These are phyloP conservation scores for Plasmodium relictum DNA, from an alignment of 169 alveolate genomes.

Conservation along the genomic window DNA sequence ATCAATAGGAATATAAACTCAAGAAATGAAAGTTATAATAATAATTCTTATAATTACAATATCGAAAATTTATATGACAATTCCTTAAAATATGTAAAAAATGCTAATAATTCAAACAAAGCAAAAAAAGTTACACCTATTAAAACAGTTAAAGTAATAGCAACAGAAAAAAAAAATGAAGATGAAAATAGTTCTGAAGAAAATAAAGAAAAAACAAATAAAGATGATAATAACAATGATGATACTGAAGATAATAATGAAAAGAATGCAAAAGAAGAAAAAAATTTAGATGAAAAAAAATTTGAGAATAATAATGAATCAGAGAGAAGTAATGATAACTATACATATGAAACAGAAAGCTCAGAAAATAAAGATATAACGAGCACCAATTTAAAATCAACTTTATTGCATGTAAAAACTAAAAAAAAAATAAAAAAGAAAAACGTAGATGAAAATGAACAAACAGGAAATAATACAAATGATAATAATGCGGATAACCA, in stretches of 20 bases:
- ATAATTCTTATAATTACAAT: constrained; percentile 40
- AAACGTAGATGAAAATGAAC: constrained; percentile 17
- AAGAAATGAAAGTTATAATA: neutral
- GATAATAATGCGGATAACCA: constrained; percentile 1
- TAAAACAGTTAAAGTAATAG: constrained; percentile 71
- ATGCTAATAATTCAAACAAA: constrained; percentile 51
- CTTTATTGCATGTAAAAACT: constrained; percentile 45
- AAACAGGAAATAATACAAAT: constrained; percentile 2
- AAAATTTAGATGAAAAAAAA: constrained; percentile 34
- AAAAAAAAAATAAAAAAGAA: constrained; percentile 61
- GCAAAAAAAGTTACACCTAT: constrained; percentile 39
- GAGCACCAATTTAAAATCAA: constrained; percentile 69
- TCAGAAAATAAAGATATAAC: constrained; percentile 67
- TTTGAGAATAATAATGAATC: constrained; percentile 28
- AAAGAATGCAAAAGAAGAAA: constrained; percentile 19
- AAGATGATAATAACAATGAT: constrained; percentile 46
- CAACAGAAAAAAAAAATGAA: constrained; percentile 67
- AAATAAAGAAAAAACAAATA: constrained; percentile 14
- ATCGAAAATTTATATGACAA: constrained; percentile 69
- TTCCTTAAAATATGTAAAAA: constrained; percentile 68
- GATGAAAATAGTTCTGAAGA: constrained; percentile 27
- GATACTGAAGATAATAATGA: constrained; percentile 20
- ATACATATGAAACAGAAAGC: constrained; percentile 53
- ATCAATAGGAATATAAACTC: neutral
- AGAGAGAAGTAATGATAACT: constrained; percentile 9